These are phyloP conservation scores for Pleurozium schreberi DNA, from an alignment of 225 moss, liverwort and hornwort species.

Conservation along the genomic window DNA sequence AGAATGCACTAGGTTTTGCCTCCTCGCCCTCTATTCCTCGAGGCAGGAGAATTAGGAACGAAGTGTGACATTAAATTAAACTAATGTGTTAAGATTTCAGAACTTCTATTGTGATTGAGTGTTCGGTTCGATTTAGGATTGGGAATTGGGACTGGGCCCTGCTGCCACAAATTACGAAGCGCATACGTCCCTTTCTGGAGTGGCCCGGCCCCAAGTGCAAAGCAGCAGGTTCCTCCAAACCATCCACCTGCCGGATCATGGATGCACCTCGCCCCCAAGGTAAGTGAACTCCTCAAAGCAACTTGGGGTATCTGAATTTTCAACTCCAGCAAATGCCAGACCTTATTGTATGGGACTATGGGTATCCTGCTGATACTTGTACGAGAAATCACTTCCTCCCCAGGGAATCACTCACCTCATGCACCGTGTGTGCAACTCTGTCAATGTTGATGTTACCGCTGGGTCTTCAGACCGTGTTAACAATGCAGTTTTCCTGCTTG, in stretches of 20 bases:
- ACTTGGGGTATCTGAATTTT: background rate
- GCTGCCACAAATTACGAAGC: conserved; percentile 50
- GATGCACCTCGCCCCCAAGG: too few species aligned
- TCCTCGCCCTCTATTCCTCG: too few species aligned
- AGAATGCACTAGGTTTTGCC: background rate
- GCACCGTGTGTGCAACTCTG: background rate
- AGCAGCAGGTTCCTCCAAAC: background rate
- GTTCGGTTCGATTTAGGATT: too few species aligned
- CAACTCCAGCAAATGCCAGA: background rate
- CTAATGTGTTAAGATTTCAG: background rate
- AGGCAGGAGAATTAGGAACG: too few species aligned
- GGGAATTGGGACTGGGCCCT: background rate
- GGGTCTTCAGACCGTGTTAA: background rate
- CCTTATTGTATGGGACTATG: background rate
- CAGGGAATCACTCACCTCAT: background rate
- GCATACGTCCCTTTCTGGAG: conserved; percentile 17
- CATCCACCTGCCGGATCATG: background rate
- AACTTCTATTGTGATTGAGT: background rate
- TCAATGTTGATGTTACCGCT: background rate
- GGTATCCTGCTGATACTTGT: background rate
- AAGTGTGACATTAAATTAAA: too few species aligned
- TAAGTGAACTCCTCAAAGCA: background rate
- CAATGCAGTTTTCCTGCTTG: background rate
- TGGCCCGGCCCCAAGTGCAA: background rate
- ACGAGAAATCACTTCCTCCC: background rate